Percentiles rank a stretch among this genome's conserved stretches.
Conservation (phyloP, 2,329 filamentous ascomycete genomes). For the Pyrenochaeta sp. region DNA sequence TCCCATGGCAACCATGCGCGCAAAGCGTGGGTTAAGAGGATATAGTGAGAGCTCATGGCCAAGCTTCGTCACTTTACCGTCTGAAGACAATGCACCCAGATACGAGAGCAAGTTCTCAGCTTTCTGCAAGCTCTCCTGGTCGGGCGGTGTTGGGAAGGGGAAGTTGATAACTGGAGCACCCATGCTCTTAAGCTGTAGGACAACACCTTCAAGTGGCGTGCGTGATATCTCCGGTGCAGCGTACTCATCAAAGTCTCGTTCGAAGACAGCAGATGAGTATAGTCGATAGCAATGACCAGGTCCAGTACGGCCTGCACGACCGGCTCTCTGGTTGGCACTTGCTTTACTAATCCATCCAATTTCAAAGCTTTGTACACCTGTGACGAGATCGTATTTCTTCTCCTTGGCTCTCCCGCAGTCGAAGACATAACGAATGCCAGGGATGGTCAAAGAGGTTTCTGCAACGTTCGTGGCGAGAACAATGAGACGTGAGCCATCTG, state of each 20-base stretch:
- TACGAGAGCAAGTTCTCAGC: conserved; percentile 88
- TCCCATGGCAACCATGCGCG: conserved; percentile 89
- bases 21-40: conserved; percentile 87
- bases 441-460: conserved; percentile 96
- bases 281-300: conserved; percentile 95
- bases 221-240: conserved; percentile 87
- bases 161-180: conserved; percentile 91
- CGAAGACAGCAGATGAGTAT: conserved; percentile 94
- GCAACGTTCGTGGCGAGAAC: conserved; percentile 96
- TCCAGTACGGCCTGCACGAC: conserved; percentile 92
- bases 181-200: conserved; percentile 94
- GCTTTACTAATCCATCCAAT: conserved; percentile 98
- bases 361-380: conserved; percentile 93
- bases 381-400: conserved; percentile 84
- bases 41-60: conserved; percentile 87
- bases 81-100: conserved; percentile 76
- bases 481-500: conserved; percentile 82
- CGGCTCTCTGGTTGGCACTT: conserved; percentile 87
- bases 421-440: conserved; percentile 93
- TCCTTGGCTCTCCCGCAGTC: conserved; percentile 94
- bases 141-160: conserved; percentile 91
- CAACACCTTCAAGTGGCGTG: conserved; percentile 88
- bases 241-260: conserved; percentile 85
- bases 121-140: conserved; percentile 75
- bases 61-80: conserved; percentile 77